Evolutionary conservation across 345 rosid genomes (phyloP).

Genomic region (Pseudoturritis turrita): DNA sequence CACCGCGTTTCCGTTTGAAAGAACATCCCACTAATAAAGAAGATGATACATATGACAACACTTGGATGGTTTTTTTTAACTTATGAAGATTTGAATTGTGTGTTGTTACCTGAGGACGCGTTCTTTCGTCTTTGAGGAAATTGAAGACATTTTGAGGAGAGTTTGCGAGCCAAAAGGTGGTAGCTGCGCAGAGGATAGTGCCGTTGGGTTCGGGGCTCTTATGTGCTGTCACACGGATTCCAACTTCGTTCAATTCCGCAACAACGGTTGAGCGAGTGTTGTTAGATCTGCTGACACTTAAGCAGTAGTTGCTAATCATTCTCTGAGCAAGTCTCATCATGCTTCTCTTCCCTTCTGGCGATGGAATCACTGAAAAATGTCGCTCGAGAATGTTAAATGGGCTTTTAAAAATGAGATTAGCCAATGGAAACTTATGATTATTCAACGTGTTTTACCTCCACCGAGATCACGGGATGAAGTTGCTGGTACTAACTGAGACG

Average conservation of each 20-base stretch:
- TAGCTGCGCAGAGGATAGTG: slow-evolving; percentile 84
- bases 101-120: slow-evolving; percentile 70
- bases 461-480: slow-evolving; percentile 67
- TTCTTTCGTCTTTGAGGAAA: slow-evolving; percentile 91
- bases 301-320: slow-evolving; percentile 79
- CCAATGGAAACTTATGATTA: not conserved
- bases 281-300: slow-evolving; percentile 75
- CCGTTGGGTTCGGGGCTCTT: slow-evolving; percentile 81
- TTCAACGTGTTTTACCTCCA: slow-evolving; percentile 48
- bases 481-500: slow-evolving; percentile 66
- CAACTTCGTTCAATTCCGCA: slow-evolving; percentile 60
- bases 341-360: slow-evolving; percentile 84
- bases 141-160: slow-evolving; percentile 67
- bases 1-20: slow-evolving; percentile 74
- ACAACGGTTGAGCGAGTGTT: slow-evolving; percentile 64
- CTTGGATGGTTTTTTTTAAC: not conserved
- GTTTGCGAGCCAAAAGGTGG: slow-evolving; percentile 87
- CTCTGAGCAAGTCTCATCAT: slow-evolving; percentile 97
- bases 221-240: slow-evolving; percentile 76
- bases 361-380: slow-evolving; percentile 57
- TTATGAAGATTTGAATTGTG: not conserved
- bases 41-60: not conserved
- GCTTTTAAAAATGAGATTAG: not conserved
- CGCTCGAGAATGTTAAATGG: not conserved
- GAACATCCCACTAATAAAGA: slow-evolving; percentile 82